These are phyloP conservation scores for Cyclotella atomus DNA, from an alignment of 108 stramenopile species.

Conservation along the genomic window DNA sequence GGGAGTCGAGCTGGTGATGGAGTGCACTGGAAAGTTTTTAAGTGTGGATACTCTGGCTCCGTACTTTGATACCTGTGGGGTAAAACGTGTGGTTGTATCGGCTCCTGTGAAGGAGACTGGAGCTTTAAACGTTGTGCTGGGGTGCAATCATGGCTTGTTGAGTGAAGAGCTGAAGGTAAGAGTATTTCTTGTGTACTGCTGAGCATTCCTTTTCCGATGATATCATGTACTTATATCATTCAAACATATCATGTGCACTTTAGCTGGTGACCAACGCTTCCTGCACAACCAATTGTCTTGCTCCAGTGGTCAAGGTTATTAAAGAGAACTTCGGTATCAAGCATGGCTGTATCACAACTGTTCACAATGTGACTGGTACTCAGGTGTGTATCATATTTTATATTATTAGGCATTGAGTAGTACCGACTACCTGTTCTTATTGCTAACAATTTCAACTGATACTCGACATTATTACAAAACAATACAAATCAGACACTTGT, in stretches of 20 bases:
- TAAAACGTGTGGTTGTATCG: constrained; percentile 92
- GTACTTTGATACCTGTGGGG: constrained; percentile 81
- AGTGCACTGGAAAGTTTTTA: constrained; percentile 92
- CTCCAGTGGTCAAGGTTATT: constrained; percentile 93
- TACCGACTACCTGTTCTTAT: too few species aligned
- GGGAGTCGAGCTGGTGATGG: constrained; percentile 91
- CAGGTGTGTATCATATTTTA: constrained; percentile 52
- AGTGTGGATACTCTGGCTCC: constrained; percentile 71
- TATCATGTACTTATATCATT: not conserved
- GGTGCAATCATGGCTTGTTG: constrained; percentile 87
- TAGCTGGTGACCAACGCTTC: constrained; percentile 90
- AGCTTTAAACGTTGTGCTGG: constrained; percentile 92
- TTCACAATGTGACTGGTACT: constrained; percentile 93
- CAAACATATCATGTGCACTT: too few species aligned
- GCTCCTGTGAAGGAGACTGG: constrained; percentile 95
- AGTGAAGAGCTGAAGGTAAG: constrained; percentile 58
- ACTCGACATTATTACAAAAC: too few species aligned
- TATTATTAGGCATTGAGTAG: too few species aligned
- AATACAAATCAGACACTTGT: constrained; percentile 56
- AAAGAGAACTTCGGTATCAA: constrained; percentile 92
- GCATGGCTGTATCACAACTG: constrained; percentile 94
- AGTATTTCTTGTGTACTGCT: not conserved
- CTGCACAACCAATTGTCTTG: constrained; percentile 96
- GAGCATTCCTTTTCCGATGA: not conserved
- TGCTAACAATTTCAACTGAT: too few species aligned